Base-by-base conservation (phyloP, 768 basidiomycete species). In the Naganishia vaughanmartiniae region DNA sequence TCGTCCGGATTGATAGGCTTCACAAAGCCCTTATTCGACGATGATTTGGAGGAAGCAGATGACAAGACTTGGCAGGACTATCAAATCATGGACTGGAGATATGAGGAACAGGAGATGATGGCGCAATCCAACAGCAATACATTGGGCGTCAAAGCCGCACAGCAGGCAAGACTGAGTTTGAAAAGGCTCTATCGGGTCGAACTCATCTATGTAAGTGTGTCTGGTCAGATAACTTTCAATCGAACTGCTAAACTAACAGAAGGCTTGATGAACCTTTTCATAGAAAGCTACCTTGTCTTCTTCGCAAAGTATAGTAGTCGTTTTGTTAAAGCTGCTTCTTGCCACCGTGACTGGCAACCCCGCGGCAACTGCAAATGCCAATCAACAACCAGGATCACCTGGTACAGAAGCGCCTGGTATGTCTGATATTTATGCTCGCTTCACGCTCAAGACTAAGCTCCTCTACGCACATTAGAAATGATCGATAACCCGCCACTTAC, bases 101-200 rank as follows among this genome's bases (percentile, higher is more conserved):
- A 63, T 21, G 67, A 69, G 55, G 68, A 66, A 82, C 85, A 54
- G 75, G 85, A 84, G 21, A 78, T 74, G 56, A 80, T 70, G 54
- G 67, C 63, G 12, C 65, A 63, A 53, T 39, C 31, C 4, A 36
- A 24, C 10, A 24, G 54, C 17, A 60, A 72, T 46, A 57, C 54
- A 4, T 51, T 63, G n/a, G 75, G 75, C 15, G 75, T 73, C 19
- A 73, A 60, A 53, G 65, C 54, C 19, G 77, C 77, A 0, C 67
- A 68, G 65, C 77, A 82, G 60, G 79, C 77, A 65, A 72, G 70
- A 55, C 28, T 69, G 65, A 73, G 96, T 76, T 82, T 96, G 26
- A 88, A 92, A 85, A 86, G 93, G 57, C 82, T 99, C 70, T 90
- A 90, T 80, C 83, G 95, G 69, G 89, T 96, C 0, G 96, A 99